phyloP scores from a whole-genome alignment of 768 basidiomycete genomes.

The Lentinula sp. region DNA sequence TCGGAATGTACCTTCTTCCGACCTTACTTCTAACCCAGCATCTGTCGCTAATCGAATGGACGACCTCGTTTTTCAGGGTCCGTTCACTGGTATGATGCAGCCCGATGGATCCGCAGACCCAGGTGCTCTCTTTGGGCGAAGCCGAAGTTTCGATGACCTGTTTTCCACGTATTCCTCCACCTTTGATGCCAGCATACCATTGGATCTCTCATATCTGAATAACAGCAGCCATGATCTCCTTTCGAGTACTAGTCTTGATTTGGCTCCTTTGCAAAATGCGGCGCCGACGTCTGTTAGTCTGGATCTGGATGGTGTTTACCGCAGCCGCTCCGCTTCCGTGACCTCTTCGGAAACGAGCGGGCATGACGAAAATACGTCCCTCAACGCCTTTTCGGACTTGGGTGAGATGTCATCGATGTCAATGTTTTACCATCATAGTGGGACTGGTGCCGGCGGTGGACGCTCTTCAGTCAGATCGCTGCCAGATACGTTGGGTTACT shows the following conservation, averaged over 20 bases:
- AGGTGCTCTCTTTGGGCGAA: neutral
- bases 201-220: neutral
- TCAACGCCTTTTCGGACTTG: neutral
- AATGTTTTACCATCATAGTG: neutral
- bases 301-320: neutral
- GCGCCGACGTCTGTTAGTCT: neutral
- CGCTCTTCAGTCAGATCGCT: conserved; percentile 1
- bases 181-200: neutral
- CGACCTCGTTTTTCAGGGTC: neutral
- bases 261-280: neutral
- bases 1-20: neutral
- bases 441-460: neutral
- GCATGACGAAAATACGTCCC: neutral
- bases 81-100: neutral
- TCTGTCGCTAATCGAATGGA: neutral
- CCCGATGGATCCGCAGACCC: neutral
- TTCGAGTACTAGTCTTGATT: neutral
- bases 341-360: neutral
- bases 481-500: conserved; percentile 3
- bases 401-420: conserved; percentile 5
- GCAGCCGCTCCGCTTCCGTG: neutral
- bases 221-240: neutral
- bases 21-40: neutral
- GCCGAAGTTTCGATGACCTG: neutral
- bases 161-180: neutral